Conservation (phyloP, 148 eudicot species). For the Persicaria maculosa region DNA sequence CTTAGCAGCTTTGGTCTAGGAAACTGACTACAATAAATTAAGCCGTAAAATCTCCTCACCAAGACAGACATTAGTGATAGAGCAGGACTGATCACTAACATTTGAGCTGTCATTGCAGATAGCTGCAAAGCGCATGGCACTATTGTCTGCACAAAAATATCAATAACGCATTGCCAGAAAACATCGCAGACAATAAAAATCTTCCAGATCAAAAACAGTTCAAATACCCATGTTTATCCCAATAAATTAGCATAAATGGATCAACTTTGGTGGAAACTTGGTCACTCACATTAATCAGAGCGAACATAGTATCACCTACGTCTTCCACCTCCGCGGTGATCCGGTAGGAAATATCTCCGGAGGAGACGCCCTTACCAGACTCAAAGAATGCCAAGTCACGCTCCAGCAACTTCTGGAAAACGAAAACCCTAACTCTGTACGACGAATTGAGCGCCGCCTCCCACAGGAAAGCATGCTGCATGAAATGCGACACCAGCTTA, state of each 20-base stretch:
- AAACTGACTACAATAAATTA: not conserved
- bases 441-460: conserved; percentile 62
- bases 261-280: not conserved
- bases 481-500: conserved; percentile 42
- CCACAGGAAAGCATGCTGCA: conserved; percentile 79
- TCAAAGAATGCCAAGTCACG: conserved; percentile 86
- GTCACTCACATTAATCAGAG: conserved; percentile 62
- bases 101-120: conserved; percentile 80
- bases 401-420: conserved; percentile 62
- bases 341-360: conserved; percentile 78
- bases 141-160: conserved; percentile 42
- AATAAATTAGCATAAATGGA: not conserved
- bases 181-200: not conserved
- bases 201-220: not conserved
- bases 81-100: conserved; percentile 72
- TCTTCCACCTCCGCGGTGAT: conserved; percentile 77
- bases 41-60: conserved; percentile 38
- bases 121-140: conserved; percentile 79
- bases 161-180: not conserved
- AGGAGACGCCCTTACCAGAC: conserved; percentile 35
- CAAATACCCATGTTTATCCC: not conserved
- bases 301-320: conserved; percentile 69
- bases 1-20: not conserved
- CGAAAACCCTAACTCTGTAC: conserved; percentile 50
- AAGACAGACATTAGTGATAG: conserved; percentile 63